Evolutionary conservation across 768 basidiomycete species (phyloP).

Genomic region (Kwoniella sp.): DNA sequence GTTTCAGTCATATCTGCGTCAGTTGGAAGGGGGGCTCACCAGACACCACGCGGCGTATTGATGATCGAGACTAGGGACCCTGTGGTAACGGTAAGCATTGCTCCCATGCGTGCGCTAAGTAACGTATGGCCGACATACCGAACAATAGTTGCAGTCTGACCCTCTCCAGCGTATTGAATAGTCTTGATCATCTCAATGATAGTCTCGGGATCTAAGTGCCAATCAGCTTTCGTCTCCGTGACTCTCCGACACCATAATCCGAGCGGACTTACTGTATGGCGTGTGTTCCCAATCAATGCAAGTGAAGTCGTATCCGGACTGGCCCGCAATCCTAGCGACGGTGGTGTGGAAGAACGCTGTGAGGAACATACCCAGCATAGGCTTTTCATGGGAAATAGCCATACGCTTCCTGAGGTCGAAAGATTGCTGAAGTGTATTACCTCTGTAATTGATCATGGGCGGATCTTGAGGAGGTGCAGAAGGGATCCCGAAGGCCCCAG

Average conservation of each 20-base stretch:
- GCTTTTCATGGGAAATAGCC: constrained; percentile 11
- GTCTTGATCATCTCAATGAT: constrained; percentile 17
- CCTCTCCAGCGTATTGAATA: constrained; percentile 19
- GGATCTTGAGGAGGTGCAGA: constrained; percentile 20
- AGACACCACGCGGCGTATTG: constrained; percentile 18
- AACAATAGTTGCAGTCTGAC: constrained; percentile 13
- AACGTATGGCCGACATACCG: neutral
- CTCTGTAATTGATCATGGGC: constrained; percentile 18
- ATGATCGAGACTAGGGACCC: constrained; percentile 15
- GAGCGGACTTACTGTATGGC: constrained; percentile 8
- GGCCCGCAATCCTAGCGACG: constrained; percentile 17
- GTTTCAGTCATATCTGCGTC: neutral
- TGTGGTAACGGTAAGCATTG: neutral
- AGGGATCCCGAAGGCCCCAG: constrained; percentile 8
- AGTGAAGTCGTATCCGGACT: constrained; percentile 14
- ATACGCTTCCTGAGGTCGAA: constrained; percentile 13
- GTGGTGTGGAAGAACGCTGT: constrained; percentile 1
- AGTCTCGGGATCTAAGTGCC: constrained; percentile 2
- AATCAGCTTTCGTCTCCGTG: neutral
- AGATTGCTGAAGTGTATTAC: constrained; percentile 10
- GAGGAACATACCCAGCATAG: constrained; percentile 13
- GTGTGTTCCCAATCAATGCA: constrained; percentile 24
- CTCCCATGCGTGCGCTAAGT: neutral
- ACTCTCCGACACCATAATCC: too few species aligned
- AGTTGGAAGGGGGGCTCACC: too few species aligned